Base-by-base conservation (phyloP, 2,329 filamentous ascomycete species). In the Phialophora chinensis region DNA sequence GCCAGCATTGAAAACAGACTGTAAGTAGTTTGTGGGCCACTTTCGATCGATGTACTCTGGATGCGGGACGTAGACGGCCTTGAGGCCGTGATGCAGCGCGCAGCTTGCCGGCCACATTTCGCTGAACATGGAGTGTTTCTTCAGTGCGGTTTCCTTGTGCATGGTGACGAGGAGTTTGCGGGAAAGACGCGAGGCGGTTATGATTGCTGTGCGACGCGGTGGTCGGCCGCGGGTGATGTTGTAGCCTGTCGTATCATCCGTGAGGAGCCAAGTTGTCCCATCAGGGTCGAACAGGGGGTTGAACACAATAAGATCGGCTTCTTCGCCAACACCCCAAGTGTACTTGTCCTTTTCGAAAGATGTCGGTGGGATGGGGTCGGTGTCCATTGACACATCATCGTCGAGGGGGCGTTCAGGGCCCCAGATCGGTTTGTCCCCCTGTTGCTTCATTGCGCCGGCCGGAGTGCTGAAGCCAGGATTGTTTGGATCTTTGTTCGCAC, bases 81-180 rank as follows among this genome's bases (percentile, higher is more conserved):
- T 98, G 80, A 91, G 89, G 11, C 94, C 94, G 76, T 97, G 93
- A 67, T 97, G 93, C 10, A 98, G 84, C 1, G 93, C 91, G 0
- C 91, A 88, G 0, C 91, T 95, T 0, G 90, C 90, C 0, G 93
- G 92, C 92, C 92, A 97, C 93, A 97, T 97, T 79, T 98, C 94
- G 0, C 93, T 91, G 77, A 96, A 96, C 82, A 95, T 96, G 70
- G 91, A 91, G 78, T 96, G 91, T 73, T 93, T 93, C 75, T 90
- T 89, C 73, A 91, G 86, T 33, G 89, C 88, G 3, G 93, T 97
- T 81, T 97, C 93, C 63, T 88, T 86, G 81, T 98, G 94, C 94
- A 98, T 98, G 20, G 90, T 90, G 68, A 88, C 82, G 14, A 98
- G 84, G 56, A 97, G 87, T 55, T 88, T 88, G 57, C 89, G 88